These are phyloP conservation scores for Coniella lustricola DNA, from an alignment of 2,329 filamentous ascomycete species.

Conservation along the genomic window DNA sequence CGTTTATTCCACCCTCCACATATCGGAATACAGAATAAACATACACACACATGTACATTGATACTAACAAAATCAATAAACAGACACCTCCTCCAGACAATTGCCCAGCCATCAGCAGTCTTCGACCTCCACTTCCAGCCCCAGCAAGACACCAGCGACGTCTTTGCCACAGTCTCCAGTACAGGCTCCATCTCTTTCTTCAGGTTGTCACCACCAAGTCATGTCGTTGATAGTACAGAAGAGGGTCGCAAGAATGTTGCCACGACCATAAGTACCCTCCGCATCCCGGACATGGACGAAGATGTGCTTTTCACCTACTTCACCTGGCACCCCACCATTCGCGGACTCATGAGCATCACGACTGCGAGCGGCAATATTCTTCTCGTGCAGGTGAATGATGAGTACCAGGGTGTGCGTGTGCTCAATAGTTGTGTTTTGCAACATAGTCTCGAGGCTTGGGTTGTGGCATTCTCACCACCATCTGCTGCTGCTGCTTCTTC, in stretches of 20 bases:
- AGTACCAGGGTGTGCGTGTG: slow-evolving; percentile 31
- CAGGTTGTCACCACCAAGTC: slow-evolving; percentile 32
- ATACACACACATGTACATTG: too few species aligned
- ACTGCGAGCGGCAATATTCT: slow-evolving; percentile 61
- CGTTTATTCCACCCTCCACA: slow-evolving; percentile 26
- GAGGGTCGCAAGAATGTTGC: slow-evolving; percentile 18
- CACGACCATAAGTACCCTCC: slow-evolving; percentile 36
- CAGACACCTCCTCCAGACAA: slow-evolving; percentile 51
- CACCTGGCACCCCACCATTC: slow-evolving; percentile 58
- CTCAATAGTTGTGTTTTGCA: slow-evolving; percentile 33
- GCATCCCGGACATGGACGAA: slow-evolving; percentile 43
- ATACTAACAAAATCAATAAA: too few species aligned
- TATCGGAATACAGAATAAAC: too few species aligned
- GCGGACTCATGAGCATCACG: slow-evolving; percentile 58
- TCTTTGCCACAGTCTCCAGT: slow-evolving; percentile 72
- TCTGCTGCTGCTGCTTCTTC: background rate
- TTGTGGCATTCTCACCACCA: slow-evolving; percentile 49
- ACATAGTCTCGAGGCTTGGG: slow-evolving; percentile 67
- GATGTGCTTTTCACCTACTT: slow-evolving; percentile 64
- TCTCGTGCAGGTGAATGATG: slow-evolving; percentile 41
- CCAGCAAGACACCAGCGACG: slow-evolving; percentile 32
- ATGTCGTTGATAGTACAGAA: background rate
- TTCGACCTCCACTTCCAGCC: slow-evolving; percentile 80
- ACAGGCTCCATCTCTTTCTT: slow-evolving; percentile 65
- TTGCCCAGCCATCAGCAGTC: slow-evolving; percentile 63